These are phyloP conservation scores for Hemileccinum impolitum DNA, from an alignment of 768 basidiomycete species.

Conservation along the genomic window DNA sequence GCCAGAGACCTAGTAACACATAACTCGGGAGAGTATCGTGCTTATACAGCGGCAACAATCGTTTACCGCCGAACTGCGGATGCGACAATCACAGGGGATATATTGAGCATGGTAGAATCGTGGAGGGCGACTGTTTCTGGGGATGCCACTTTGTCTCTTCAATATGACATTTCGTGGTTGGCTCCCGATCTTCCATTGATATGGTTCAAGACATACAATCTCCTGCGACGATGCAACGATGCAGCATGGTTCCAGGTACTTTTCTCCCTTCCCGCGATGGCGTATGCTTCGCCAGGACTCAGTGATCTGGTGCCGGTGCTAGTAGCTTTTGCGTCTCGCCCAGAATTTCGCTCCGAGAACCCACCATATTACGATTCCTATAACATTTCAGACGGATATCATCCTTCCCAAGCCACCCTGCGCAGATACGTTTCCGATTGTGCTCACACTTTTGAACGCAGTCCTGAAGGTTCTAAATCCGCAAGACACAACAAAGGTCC, in stretches of 20 bases:
- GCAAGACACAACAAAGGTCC: not conserved
- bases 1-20: constrained; percentile 3
- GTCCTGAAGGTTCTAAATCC: constrained; percentile 3
- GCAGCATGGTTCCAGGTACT: constrained; percentile 16
- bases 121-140: constrained; percentile 1
- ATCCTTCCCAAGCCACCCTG: not conserved
- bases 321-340: constrained; percentile 27
- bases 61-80: not conserved
- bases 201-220: constrained; percentile 28
- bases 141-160: constrained; percentile 2
- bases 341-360: constrained; percentile 3
- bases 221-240: constrained; percentile 14
- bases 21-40: constrained; percentile 7
- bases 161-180: constrained; percentile 27
- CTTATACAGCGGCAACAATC: constrained; percentile 6
- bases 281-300: constrained; percentile 18
- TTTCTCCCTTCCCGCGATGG: constrained; percentile 30
- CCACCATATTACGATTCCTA: constrained; percentile 15
- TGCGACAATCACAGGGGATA: not conserved
- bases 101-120: constrained; percentile 9
- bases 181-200: constrained; percentile 9
- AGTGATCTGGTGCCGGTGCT: constrained; percentile 23
- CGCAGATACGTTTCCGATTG: not conserved
- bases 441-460: constrained; percentile 1
- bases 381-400: constrained; percentile 8